phyloP scores from a whole-genome alignment of 306 rosid species.

The Acacia acuminata region DNA sequence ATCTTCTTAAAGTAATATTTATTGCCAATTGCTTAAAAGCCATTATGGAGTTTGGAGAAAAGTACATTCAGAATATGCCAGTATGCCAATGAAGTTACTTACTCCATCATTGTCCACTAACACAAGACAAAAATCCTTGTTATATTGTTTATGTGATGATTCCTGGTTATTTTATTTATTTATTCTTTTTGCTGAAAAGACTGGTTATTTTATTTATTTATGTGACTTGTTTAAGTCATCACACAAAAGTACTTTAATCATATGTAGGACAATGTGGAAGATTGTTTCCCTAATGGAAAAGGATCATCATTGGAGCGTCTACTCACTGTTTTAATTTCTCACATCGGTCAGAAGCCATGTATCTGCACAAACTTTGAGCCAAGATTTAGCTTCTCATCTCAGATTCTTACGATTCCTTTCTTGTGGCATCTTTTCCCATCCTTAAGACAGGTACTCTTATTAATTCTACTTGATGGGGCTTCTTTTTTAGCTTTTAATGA shows the following conservation, averaged over 20 bases:
- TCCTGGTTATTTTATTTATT: not conserved
- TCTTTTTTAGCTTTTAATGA: not conserved
- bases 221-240: constrained; percentile 22
- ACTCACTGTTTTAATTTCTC: constrained; percentile 63
- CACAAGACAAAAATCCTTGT: not conserved
- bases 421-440: constrained; percentile 78
- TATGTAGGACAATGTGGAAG: constrained; percentile 58
- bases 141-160: constrained; percentile 5
- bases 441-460: constrained; percentile 66
- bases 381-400: constrained; percentile 79
- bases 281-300: constrained; percentile 35
- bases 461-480: constrained; percentile 18
- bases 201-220: too few relatives aligned
- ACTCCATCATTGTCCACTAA: constrained; percentile 2
- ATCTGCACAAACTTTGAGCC: constrained; percentile 60
- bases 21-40: not conserved
- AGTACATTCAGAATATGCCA: not conserved
- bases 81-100: constrained; percentile 8
- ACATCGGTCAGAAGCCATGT: constrained; percentile 79
- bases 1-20: not conserved
- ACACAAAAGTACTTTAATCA: constrained; percentile 25
- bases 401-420: constrained; percentile 88
- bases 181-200: too few relatives aligned
- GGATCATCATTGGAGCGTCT: constrained; percentile 73
- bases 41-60: not conserved